Evolutionary conservation across 2,329 filamentous ascomycete species (phyloP).

Genomic region (Trichoderma gracile): DNA sequence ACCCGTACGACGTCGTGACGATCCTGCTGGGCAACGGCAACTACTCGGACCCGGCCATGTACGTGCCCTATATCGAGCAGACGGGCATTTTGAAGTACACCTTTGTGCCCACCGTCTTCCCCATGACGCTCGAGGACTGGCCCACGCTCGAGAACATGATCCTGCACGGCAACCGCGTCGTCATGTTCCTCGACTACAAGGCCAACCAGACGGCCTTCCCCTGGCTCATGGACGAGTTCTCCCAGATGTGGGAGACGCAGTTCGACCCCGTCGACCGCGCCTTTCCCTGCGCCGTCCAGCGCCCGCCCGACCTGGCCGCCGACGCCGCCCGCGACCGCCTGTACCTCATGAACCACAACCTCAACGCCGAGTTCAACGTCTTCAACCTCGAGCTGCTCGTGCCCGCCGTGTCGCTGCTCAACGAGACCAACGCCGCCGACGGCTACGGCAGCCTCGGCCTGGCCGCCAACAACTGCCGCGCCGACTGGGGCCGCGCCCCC

Average conservation of each 20-base stretch:
- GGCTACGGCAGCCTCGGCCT: conserved; percentile 67
- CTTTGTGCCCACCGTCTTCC: conserved; percentile 70
- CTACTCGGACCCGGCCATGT: conserved; percentile 64
- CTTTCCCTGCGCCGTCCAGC: conserved; percentile 78
- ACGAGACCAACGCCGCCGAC: conserved; percentile 67
- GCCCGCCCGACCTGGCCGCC: conserved; percentile 65
- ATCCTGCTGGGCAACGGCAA: conserved; percentile 84
- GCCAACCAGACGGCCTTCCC: conserved; percentile 77
- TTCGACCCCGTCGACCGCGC: conserved; percentile 66
- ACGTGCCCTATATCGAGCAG: conserved; percentile 66
- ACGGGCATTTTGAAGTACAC: conserved; percentile 72
- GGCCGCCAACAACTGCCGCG: conserved; percentile 62
- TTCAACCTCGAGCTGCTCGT: conserved; percentile 65
- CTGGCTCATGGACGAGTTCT: conserved; percentile 86
- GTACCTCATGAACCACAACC: conserved; percentile 88
- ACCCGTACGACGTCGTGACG: conserved; percentile 87
- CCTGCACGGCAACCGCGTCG: conserved; percentile 65
- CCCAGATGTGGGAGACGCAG: conserved; percentile 86
- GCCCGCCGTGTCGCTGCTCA: conserved; percentile 68
- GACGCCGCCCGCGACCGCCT: conserved; percentile 62
- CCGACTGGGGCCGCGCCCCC: conserved; percentile 66
- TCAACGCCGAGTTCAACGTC: conserved; percentile 75
- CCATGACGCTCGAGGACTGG: conserved; percentile 76
- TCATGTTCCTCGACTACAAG: conserved; percentile 83
- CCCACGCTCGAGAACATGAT: conserved; percentile 80